Conservation (phyloP, 2,329 filamentous ascomycete genomes). For the Colletotrichum camelliae region DNA sequence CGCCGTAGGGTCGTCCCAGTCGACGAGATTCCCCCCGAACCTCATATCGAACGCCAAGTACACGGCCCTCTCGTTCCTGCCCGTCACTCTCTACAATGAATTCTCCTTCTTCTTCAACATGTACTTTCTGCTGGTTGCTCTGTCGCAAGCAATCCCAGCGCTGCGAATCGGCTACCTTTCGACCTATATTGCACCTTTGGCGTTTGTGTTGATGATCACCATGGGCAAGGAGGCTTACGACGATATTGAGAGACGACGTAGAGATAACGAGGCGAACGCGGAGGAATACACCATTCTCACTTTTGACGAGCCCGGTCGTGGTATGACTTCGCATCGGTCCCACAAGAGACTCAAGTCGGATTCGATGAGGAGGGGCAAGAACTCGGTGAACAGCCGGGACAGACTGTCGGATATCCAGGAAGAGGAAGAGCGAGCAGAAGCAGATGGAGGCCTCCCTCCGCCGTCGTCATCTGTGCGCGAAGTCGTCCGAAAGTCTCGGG, state of each 20-base stretch:
- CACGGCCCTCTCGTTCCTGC: conserved; percentile 91
- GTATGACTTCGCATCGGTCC: conserved; percentile 35
- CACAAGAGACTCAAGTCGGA: conserved; percentile 54
- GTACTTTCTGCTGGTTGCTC: conserved; percentile 93
- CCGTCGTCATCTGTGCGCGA: conserved; percentile 65
- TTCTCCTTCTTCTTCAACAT: conserved; percentile 99
- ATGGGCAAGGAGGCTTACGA: conserved; percentile 96
- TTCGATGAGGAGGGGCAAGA: conserved; percentile 40
- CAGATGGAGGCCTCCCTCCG: conserved; percentile 38
- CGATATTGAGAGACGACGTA: conserved; percentile 82
- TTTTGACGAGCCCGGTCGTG: conserved; percentile 64
- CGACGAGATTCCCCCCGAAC: conserved; percentile 84
- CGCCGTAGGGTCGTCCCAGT: conserved; percentile 75
- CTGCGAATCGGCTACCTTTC: conserved; percentile 92
- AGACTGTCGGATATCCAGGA: conserved; percentile 71
- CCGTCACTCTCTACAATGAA: conserved; percentile 94
- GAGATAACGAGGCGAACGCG: conserved; percentile 93
- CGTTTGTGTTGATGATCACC: conserved; percentile 90
- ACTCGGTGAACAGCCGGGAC: conserved; percentile 38
- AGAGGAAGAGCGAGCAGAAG: conserved; percentile 64
- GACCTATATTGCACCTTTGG: conserved; percentile 91
- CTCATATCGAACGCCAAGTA: conserved; percentile 97
- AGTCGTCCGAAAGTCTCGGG: conserved; percentile 79
- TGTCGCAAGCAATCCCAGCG: conserved; percentile 90
- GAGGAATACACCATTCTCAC: conserved; percentile 82